A percentile compares a stretch with the other conserved stretches of the same genome.
Conservation (phyloP, 306 rosid species). For the Vigna reflexopilosa region DNA sequence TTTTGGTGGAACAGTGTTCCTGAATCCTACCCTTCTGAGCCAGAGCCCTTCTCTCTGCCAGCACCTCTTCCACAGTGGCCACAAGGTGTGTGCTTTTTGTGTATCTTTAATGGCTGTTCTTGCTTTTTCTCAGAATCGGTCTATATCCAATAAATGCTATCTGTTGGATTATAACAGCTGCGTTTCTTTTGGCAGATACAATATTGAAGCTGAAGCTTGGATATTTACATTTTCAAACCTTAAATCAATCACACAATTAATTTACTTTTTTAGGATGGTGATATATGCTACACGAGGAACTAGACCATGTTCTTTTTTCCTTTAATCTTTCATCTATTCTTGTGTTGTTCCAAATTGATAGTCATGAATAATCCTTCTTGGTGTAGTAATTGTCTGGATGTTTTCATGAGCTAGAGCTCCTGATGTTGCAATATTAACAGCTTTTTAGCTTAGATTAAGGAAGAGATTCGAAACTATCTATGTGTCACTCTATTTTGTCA, state of each 20-base stretch:
- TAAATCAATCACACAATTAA: too few relatives aligned
- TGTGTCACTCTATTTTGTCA: neutral
- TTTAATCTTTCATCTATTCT: neutral
- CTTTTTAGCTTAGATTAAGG: too few relatives aligned
- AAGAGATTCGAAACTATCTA: neutral
- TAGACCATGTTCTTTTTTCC: neutral
- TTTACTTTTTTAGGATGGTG: neutral
- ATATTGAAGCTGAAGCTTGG: too few relatives aligned
- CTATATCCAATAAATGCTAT: neutral
- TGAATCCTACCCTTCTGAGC: constrained; percentile 42
- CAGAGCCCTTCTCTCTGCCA: constrained; percentile 67
- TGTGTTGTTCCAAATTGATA: neutral
- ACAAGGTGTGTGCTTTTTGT: constrained; percentile 54
- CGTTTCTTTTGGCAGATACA: neutral
- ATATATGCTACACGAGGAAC: neutral
- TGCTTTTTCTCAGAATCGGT: neutral
- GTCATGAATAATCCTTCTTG: neutral
- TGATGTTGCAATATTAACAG: too few relatives aligned
- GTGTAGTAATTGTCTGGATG: neutral
- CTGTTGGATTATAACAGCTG: neutral
- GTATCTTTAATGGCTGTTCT: neutral
- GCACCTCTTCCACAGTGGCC: constrained; percentile 76
- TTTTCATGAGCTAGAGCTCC: neutral
- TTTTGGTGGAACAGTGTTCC: constrained; percentile 60
- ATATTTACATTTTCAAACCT: too few relatives aligned